Base-by-base conservation (phyloP, 2,329 filamentous ascomycete genomes). In the Pseudocercospora cruenta region DNA sequence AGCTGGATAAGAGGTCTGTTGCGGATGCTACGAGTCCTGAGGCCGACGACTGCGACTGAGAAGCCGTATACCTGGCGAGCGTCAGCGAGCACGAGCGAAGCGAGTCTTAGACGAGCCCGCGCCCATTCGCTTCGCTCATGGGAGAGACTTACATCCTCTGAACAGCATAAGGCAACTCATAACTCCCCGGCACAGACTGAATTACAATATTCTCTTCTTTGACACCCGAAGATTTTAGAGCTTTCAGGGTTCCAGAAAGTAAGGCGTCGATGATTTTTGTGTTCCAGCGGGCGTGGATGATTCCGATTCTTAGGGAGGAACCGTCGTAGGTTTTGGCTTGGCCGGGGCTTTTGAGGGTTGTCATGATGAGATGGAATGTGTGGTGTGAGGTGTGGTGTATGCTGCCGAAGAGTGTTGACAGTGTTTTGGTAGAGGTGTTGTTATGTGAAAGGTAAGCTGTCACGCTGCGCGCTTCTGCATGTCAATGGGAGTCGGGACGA, bases 241-340 rank as follows among this genome's bases (percentile, higher is more conserved):
- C 90, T 73, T 90, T 90, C 80, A 90, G 92, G 54, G 92, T 88
- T 70, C 95, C 95, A 60, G 86, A 84, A 67, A 99, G 86, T 64
- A 99, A 88, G 61, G 93, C 89, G 66, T 91, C 89, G 80, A 98
- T 97, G 78, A 99, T 92, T 71, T 86, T 86, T 71, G 85, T 86
- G 83, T 99, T 99, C 95, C 95, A 99, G 75, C 95, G 90, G 66
- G 94, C 94, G 82, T 98, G 95, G 66, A 99, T 87, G 77, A 99
- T 98, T 77, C 91, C 94, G 78, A 99, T 90, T 77, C 95, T 92
- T 70, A 99, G 87, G 75, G 83, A 84, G 9, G 81, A 81, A 71
- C 83, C 87, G 76, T 89, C 86, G 76, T 85, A 84, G 65, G 76
- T 80, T 75, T 83, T 84, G 33, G 85, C 81, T 75, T 84, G 83